Conservation (phyloP, 768 basidiomycete species). For the Naganishia randhawae region DNA sequence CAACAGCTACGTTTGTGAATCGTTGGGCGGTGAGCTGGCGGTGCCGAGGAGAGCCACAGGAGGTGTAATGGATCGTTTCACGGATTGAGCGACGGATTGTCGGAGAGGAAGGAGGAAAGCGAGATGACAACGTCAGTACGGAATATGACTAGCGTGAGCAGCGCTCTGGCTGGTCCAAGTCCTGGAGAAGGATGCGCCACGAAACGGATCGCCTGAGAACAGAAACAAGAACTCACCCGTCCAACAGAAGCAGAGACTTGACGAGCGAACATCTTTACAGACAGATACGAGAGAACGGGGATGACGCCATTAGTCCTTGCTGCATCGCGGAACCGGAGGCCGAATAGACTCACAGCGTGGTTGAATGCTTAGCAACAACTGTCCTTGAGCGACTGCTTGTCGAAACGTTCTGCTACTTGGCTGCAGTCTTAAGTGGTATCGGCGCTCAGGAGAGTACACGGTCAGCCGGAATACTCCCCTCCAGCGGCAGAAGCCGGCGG, state of each 20-base stretch:
- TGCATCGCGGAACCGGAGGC: neutral
- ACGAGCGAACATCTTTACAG: conserved; percentile 22
- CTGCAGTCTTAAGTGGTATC: neutral
- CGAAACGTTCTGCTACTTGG: neutral
- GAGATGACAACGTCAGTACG: neutral
- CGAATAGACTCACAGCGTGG: neutral
- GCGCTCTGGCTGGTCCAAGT: neutral
- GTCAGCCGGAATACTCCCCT: neutral
- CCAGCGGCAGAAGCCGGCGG: neutral
- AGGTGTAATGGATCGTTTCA: neutral
- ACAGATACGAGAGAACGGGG: neutral
- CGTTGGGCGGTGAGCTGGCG: neutral
- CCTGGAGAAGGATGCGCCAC: neutral
- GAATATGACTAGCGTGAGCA: neutral
- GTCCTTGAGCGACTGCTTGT: neutral
- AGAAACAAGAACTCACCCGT: conserved; percentile 18
- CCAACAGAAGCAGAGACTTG: conserved; percentile 26
- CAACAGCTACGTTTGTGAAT: conserved; percentile 11
- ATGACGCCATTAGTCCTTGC: neutral
- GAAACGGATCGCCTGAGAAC: neutral
- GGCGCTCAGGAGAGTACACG: neutral
- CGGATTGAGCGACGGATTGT: neutral
- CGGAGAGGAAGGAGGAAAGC: neutral
- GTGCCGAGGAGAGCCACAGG: neutral
- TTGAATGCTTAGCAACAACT: conserved; percentile 2